Conservation (phyloP, 1,139 yeast genomes). For the Blastobotrys buckinghamii region DNA sequence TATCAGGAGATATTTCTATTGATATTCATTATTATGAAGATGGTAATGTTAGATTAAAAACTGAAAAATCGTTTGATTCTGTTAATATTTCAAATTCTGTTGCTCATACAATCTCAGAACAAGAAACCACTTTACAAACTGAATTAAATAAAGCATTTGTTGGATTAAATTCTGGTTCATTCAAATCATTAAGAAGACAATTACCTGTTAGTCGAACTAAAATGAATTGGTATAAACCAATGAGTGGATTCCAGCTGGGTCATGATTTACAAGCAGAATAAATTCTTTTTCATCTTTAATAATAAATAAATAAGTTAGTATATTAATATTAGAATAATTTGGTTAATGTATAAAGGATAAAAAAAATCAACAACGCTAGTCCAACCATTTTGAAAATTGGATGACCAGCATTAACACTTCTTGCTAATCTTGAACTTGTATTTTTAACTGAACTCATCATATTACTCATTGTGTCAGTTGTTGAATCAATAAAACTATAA, state of each 20-base stretch:
- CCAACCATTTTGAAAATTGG: slow-evolving; percentile 53
- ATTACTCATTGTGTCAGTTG: slow-evolving; percentile 47
- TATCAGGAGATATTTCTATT: slow-evolving; percentile 53
- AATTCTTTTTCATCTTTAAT: too few relatives aligned
- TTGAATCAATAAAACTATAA: slow-evolving; percentile 46
- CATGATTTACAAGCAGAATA: background rate
- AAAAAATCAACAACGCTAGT: slow-evolving; percentile 52
- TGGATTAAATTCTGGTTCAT: slow-evolving; percentile 69
- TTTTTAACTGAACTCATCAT: slow-evolving; percentile 56
- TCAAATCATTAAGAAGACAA: slow-evolving; percentile 82
- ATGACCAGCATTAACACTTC: slow-evolving; percentile 53
- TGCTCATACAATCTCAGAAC: slow-evolving; percentile 46
- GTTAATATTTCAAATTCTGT: slow-evolving; percentile 24
- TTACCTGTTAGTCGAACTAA: slow-evolving; percentile 88
- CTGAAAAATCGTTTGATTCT: slow-evolving; percentile 36
- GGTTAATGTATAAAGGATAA: slow-evolving; percentile 61
- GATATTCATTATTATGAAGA: slow-evolving; percentile 94
- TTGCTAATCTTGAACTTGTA: slow-evolving; percentile 61
- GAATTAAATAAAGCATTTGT: slow-evolving; percentile 59
- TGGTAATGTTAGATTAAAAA: slow-evolving; percentile 81
- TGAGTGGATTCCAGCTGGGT: background rate
- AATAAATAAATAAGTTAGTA: background rate
- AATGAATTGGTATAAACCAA: slow-evolving; percentile 84
- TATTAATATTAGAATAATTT: slow-evolving; percentile 41
- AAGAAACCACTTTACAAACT: slow-evolving; percentile 60